These are phyloP conservation scores for Pythium grandisporangium DNA, from an alignment of 352 stramenopile genomes.

Conservation along the genomic window DNA sequence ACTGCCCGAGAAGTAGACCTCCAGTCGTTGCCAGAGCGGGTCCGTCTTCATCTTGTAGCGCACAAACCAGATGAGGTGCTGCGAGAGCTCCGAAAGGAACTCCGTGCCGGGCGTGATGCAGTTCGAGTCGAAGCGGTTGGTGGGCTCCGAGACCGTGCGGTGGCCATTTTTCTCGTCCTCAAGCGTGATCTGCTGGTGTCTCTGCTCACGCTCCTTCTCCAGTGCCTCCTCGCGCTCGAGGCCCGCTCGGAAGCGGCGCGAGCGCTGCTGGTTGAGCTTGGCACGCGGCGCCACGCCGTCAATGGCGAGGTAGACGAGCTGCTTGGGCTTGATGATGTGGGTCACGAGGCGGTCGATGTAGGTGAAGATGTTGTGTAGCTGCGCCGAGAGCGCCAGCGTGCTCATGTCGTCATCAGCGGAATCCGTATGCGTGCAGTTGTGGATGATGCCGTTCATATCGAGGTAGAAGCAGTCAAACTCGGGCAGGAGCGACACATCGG, in stretches of 20 bases:
- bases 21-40: conserved; percentile 92
- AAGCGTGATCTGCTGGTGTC: conserved; percentile 61
- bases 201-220: conserved; percentile 57
- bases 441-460: conserved; percentile 99
- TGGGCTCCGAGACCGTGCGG: conserved; percentile 12
- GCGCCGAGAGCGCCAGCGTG: conserved; percentile 88
- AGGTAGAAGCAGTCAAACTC: conserved; percentile 99
- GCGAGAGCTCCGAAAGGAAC: conserved; percentile 95
- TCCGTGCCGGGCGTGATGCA: conserved; percentile 99
- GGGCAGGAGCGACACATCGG: conserved; percentile 94
- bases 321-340: conserved; percentile 94
- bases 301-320: conserved; percentile 98
- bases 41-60: conserved; percentile 95
- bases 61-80: conserved; percentile 89
- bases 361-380: conserved; percentile 90
- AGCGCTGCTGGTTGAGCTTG: conserved; percentile 99
- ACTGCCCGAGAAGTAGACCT: conserved; percentile 95
- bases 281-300: conserved; percentile 97
- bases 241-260: conserved; percentile 88
- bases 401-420: conserved; percentile 85
- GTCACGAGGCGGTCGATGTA: conserved; percentile 95
- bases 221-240: conserved; percentile 66
- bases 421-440: conserved; percentile 98
- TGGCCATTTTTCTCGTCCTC: conserved; percentile 69
- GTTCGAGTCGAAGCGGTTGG: conserved; percentile 96